Percentiles rank a stretch among this genome's conserved stretches.
Evolutionary conservation across 805 yeast genomes (phyloP).

Genomic region (Ogataea dorogensis): DNA sequence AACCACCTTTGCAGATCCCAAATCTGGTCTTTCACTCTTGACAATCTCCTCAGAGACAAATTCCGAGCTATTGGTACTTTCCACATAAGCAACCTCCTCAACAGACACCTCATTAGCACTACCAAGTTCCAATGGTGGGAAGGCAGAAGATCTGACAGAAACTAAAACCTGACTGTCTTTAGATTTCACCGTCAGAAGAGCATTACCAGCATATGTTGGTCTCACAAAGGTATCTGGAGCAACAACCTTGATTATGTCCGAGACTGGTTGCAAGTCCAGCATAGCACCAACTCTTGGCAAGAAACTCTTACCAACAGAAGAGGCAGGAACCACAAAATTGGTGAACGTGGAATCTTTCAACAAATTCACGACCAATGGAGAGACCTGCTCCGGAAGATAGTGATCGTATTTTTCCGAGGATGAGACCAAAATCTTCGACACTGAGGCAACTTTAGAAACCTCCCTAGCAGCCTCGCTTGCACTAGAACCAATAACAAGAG

Average conservation of each 20-base stretch:
- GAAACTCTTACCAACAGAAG: conserved; percentile 84
- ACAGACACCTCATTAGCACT: conserved; percentile 37
- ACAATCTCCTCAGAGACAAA: conserved; percentile 77
- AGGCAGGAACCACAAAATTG: conserved; percentile 76
- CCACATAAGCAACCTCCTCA: conserved; percentile 45
- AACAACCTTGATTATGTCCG: conserved; percentile 73
- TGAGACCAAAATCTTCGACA: conserved; percentile 58
- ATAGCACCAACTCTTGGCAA: conserved; percentile 86
- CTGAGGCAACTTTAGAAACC: conserved; percentile 51
- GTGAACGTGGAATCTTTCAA: conserved; percentile 48
- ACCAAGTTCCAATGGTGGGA: conserved; percentile 44
- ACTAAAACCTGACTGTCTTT: conserved; percentile 63
- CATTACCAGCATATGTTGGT: conserved; percentile 97
- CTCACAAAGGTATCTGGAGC: conserved; percentile 74
- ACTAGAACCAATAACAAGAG: conserved; percentile 65
- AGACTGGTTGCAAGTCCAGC: conserved; percentile 82
- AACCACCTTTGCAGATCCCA: conserved; percentile 76
- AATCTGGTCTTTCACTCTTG: conserved; percentile 85
- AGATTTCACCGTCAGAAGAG: conserved; percentile 75
- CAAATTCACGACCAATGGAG: conserved; percentile 60
- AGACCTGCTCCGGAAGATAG: conserved; percentile 73
- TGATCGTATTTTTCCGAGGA: conserved; percentile 60
- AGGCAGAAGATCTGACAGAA: conserved; percentile 85
- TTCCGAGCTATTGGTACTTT: conserved; percentile 43
- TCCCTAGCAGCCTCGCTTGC: conserved; percentile 50